phyloP scores from a whole-genome alignment of 2,329 filamentous ascomycete genomes.

The Trichoderma koningiopsis region DNA sequence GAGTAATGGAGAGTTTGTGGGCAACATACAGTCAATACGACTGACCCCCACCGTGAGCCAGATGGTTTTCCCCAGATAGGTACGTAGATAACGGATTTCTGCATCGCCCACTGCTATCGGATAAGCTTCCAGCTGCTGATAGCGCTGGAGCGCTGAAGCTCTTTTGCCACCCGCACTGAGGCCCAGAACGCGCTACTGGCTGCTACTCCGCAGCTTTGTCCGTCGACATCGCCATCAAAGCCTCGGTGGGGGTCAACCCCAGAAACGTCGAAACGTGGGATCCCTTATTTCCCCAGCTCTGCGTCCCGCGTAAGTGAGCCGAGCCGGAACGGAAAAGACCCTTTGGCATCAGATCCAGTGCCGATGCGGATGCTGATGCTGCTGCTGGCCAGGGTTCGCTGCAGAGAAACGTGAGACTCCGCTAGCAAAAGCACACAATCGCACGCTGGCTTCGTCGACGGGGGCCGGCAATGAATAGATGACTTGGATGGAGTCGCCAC shows the following conservation, averaged over 20 bases:
- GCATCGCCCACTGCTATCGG: neutral
- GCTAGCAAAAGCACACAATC: neutral
- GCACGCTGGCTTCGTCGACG: constrained; percentile 22
- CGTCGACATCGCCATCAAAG: neutral
- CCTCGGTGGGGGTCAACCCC: constrained; percentile 29
- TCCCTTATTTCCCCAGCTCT: constrained; percentile 20
- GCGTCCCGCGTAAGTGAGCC: constrained; percentile 24
- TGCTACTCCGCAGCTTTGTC: neutral
- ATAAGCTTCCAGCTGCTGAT: neutral
- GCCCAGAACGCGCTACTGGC: neutral
- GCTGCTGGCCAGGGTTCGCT: constrained; percentile 17
- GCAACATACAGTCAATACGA: neutral
- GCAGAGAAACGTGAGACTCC: constrained; percentile 15
- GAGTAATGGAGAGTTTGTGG: neutral
- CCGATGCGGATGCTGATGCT: constrained; percentile 15
- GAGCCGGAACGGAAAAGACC: constrained; percentile 8
- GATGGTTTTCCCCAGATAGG: neutral
- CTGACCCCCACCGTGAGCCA: constrained; percentile 9
- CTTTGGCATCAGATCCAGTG: constrained; percentile 1
- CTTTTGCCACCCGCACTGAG: neutral
- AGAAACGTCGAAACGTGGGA: constrained; percentile 23
- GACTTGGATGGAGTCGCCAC: constrained; percentile 31
- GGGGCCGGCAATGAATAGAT: constrained; percentile 26
- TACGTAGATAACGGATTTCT: no score
- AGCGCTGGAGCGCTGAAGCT: neutral